phyloP scores from a whole-genome alignment of 139 green algal species.

The Coelastrella sp. region DNA sequence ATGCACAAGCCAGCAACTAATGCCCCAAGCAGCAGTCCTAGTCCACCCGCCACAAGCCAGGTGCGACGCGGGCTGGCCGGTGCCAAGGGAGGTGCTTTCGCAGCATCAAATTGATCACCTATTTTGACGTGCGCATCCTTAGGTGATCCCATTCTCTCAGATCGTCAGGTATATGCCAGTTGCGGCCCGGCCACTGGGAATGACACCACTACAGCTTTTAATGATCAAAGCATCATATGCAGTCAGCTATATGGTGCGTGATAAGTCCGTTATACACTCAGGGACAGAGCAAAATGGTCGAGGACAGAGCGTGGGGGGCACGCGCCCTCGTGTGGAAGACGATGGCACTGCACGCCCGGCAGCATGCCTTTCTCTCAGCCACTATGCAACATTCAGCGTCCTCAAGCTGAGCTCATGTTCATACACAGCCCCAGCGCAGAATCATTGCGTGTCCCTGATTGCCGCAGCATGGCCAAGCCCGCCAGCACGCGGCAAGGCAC shows the following conservation, averaged over 20 bases:
- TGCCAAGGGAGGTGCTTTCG: background rate
- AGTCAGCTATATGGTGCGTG: no score
- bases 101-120: background rate
- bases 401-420: no score
- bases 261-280: no score
- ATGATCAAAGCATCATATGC: no score
- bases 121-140: background rate
- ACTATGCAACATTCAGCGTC: no score
- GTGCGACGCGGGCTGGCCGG: background rate
- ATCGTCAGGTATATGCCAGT: background rate
- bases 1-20: slow-evolving; percentile 2
- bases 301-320: background rate
- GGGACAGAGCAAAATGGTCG: no score
- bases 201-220: no score
- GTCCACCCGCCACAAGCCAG: background rate
- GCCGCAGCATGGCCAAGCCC: no score
- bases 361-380: background rate
- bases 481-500: no score
- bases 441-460: no score
- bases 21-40: slow-evolving; percentile 19
- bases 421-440: no score
- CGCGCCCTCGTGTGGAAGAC: background rate
- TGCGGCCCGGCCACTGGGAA: background rate
- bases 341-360: background rate
- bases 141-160: background rate